phyloP scores from a whole-genome alignment of 148 eudicot genomes.

The Chenopodium suecicum region DNA sequence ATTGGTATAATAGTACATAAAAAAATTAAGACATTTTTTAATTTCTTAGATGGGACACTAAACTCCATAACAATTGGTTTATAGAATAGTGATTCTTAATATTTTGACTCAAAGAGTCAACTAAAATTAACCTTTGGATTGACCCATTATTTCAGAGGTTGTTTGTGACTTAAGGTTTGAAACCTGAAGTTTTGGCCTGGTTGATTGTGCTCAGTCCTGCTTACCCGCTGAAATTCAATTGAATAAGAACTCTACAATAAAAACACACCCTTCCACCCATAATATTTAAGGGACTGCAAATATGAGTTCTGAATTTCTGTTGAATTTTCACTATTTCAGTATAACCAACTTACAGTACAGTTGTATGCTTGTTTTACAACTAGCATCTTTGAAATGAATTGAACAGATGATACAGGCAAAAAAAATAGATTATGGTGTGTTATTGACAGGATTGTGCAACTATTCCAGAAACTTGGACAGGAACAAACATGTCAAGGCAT shows the following conservation, averaged over 20 bases:
- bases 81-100: no score
- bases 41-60: no score
- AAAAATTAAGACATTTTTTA: no score
- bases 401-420: slow-evolving; percentile 20
- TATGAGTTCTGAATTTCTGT: background rate
- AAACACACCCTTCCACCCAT: background rate
- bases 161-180: no score
- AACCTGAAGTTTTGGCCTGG: background rate
- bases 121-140: no score
- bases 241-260: background rate
- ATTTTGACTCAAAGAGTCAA: no score
- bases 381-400: slow-evolving; percentile 10
- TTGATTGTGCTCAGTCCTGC: no score
- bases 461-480: slow-evolving; percentile 12
- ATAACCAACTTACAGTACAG: slow-evolving; percentile 18
- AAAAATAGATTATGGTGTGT: slow-evolving; percentile 19
- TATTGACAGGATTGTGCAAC: slow-evolving; percentile 17
- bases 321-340: slow-evolving; percentile 4
- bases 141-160: no score
- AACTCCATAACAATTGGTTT: no score
- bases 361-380: slow-evolving; percentile 13
- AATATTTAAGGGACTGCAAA: background rate
- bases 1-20: no score
- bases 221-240: background rate
- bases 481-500: slow-evolving; percentile 12